Evolutionary conservation across 257 asterid genomes (phyloP), one percentile per base, ranked within the genome.

Genomic region (Plantago major): DNA sequence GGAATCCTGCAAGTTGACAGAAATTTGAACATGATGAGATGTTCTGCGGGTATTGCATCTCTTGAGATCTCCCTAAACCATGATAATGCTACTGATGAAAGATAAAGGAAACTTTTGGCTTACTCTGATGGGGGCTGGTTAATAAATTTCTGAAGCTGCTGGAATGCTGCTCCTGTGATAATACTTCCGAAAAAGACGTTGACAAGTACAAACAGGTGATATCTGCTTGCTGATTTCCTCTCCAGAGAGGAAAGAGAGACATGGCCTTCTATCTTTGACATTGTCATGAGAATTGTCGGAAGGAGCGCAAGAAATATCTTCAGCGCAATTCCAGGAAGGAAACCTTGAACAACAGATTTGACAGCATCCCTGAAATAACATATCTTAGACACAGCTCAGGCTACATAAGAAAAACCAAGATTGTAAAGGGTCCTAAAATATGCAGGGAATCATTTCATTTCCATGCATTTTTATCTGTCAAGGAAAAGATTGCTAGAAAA

Each of bases 321-420:
- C 73, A 92, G 79, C 1, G 79, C 95, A 51, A 92, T 86, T 18
- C 98, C 98, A 0, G 98, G 98, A 74, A 92, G 97, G 82, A 92
- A 92, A 67, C 98, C 98, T 73, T 92, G 98, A 69, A 89, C 68
- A 38, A 89, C 38, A 14, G 95, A 79, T 80, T 80, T 87, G 55
- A 92, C 71, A 19, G 59, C 74, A 28, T 64, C 63, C 79, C 98
- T 91, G 79, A 73, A 80, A 66, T 82, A 73, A 67, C 58, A 53
- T 67, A 47, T 60, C 57, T 58, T 38, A 30, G 18, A 30, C 51
- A 52, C 22, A 62, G 61, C 47, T 42, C 11, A 44, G 49, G 17
- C 13, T 15, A 58, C 11, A 50, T 55, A 33, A 45, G 6, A 44
- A 59, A 42, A 65, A 43, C 19, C 38, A 30, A 44, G 42, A 11